Conservation (phyloP, 371 early-diverging fungal species). For the Mortierella sp. region DNA sequence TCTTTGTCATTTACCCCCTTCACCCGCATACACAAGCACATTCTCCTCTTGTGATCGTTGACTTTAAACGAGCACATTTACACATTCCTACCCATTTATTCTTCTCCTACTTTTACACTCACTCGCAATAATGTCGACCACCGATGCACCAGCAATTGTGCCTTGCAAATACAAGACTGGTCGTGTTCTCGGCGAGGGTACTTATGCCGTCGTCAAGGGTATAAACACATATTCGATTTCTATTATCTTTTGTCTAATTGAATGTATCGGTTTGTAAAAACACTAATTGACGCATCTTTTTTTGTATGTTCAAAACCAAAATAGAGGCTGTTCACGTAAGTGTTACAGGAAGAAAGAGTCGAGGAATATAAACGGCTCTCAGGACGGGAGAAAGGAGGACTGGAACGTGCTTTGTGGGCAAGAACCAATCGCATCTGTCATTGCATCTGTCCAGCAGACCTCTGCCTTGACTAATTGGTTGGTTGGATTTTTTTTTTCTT, state of each 20-base stretch:
- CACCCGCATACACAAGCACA: background rate
- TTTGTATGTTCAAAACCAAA: background rate
- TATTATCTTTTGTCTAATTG: background rate
- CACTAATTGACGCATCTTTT: background rate
- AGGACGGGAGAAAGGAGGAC: background rate
- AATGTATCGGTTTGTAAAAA: no score
- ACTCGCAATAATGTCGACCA: constrained; percentile 19
- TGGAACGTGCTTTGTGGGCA: background rate
- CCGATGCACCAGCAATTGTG: constrained; percentile 48
- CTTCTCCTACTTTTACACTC: background rate
- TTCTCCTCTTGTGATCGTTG: background rate
- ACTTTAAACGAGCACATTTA: background rate
- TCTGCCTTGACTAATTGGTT: background rate
- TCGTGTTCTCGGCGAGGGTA: constrained; percentile 73
- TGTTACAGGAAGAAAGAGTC: background rate
- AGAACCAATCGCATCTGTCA: background rate
- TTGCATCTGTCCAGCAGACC: background rate
- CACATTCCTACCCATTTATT: no score
- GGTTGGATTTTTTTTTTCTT: no score
- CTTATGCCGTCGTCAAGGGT: constrained; percentile 82
- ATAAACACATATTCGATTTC: constrained; percentile 5
- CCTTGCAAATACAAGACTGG: constrained; percentile 82
- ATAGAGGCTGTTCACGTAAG: constrained; percentile 63
- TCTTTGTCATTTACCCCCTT: background rate
- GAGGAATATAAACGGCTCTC: background rate